Evolutionary conservation across 1,284 basidiomycete species (phyloP), one percentile per base, ranked within the genome.

Genomic region (Fomes fomentarius): DNA sequence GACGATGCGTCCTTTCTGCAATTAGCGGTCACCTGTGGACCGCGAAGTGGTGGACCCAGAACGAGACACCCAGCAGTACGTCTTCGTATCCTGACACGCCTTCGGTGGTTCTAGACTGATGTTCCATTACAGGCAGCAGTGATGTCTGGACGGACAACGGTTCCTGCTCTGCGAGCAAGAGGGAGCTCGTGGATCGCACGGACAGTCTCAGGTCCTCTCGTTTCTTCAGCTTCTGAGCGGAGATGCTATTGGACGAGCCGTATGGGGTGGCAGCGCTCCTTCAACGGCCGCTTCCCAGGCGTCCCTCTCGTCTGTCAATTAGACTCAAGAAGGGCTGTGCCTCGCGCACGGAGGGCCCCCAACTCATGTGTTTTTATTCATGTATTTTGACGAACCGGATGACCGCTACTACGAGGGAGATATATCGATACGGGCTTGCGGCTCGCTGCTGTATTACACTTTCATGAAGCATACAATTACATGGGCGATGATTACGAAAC

Each of bases 41-140:
- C 35, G 78, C 79, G 14, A 70, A 76, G 54, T 81, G 81, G 81
- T 86, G 83, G 83, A 83, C 82, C 17, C 69, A 82, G 63, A 76
- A 70, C 41, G 83, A 85, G 60, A 76, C 70, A 39, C 83, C 83
- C 12, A 80, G 80, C 55, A 77, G 78, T 72, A 51, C 53, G 68
- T 58, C 14, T n/a, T 11, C 30, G 8, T 12, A n/a, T 14, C 43
- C 10, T 3, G 19, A 25, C 24, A n/a, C 15, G 33, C 21, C 22
- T 8, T 35, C 33, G 24, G 12, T 22, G 41, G 15, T 12, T 22
- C 43, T 42, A 35, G 22, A n/a, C 47, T 35, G 39, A 45, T 6
- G 17, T 30, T 11, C 26, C 26, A 45, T 34, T 25, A 40, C 41
- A 68, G 67, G 67, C 19, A 52, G 73, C 47, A 77, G 69, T 22